Conservation (phyloP, 768 basidiomycete species). For the Naganishia onofrii region DNA sequence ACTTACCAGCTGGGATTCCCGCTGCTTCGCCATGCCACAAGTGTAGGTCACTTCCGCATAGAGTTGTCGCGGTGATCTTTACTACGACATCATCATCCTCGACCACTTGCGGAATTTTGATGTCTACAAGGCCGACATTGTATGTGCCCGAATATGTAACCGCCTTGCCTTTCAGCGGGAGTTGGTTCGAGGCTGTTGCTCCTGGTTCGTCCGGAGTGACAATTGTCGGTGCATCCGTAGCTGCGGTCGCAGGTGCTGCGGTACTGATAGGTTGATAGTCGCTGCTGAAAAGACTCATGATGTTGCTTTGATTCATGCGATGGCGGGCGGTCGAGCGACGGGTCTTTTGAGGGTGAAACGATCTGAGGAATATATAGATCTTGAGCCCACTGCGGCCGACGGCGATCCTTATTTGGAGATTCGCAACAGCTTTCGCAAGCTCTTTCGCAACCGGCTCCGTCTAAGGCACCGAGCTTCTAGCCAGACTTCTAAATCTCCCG, state of each 20-base stretch:
- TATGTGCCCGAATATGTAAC: conserved; percentile 65
- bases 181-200: too few species aligned
- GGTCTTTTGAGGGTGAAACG: too few species aligned
- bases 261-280: not conserved
- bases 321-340: too few species aligned
- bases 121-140: conserved; percentile 56
- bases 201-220: not conserved
- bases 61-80: conserved; percentile 71
- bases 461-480: too few species aligned
- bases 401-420: not conserved
- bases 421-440: too few species aligned
- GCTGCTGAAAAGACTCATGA: not conserved
- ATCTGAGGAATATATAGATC: not conserved
- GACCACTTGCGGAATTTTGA: conserved; percentile 61
- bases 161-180: conserved; percentile 54
- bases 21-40: conserved; percentile 59
- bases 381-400: not conserved
- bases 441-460: not conserved
- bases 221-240: not conserved
- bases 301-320: not conserved
- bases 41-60: conserved; percentile 61
- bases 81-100: conserved; percentile 73
- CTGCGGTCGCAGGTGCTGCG: not conserved
- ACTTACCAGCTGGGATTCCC: not conserved
- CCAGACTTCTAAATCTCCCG: not conserved